phyloP scores from a whole-genome alignment of 768 basidiomycete species.

The Termitomyces sp. region DNA sequence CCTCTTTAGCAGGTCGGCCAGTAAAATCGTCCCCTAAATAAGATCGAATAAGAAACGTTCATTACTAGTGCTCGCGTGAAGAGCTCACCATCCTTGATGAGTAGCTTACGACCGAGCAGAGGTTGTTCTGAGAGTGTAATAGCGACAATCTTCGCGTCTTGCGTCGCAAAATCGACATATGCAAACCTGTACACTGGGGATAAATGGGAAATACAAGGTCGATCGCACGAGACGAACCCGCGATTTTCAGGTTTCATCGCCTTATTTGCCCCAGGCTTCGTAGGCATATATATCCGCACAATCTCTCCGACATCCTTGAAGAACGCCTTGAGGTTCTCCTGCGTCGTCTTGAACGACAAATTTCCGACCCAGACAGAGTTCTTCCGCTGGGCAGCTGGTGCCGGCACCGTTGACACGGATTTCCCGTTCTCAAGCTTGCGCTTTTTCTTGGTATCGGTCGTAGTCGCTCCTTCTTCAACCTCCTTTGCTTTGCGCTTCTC shows the following conservation, averaged over 20 bases:
- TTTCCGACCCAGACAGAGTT: slow-evolving; percentile 98
- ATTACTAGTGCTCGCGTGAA: not conserved
- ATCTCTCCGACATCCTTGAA: slow-evolving; percentile 73
- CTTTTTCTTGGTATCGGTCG: slow-evolving; percentile 36
- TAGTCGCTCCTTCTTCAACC: slow-evolving; percentile 6
- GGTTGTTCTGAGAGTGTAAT: slow-evolving; percentile 79
- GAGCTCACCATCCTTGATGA: slow-evolving; percentile 87
- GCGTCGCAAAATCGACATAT: slow-evolving; percentile 88
- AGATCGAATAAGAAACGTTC: not conserved
- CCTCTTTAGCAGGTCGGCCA: slow-evolving; percentile 56
- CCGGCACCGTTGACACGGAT: slow-evolving; percentile 24
- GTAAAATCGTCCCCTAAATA: slow-evolving; percentile 68
- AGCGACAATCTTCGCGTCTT: slow-evolving; percentile 70
- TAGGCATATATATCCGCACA: slow-evolving; percentile 84
- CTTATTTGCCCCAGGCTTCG: slow-evolving; percentile 48
- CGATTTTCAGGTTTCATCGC: slow-evolving; percentile 65
- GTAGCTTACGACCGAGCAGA: slow-evolving; percentile 79
- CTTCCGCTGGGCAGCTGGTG: slow-evolving; percentile 50
- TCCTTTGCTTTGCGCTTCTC: slow-evolving; percentile 27
- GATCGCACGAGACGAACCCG: slow-evolving; percentile 45
- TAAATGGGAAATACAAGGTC: not conserved
- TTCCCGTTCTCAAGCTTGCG: slow-evolving; percentile 41
- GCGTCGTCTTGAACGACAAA: slow-evolving; percentile 84
- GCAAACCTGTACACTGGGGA: slow-evolving; percentile 64
- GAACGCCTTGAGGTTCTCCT: slow-evolving; percentile 64